These are phyloP conservation scores for Naegleria gruberi DNA, from an alignment of 208 protist species.

Conservation along the genomic window DNA sequence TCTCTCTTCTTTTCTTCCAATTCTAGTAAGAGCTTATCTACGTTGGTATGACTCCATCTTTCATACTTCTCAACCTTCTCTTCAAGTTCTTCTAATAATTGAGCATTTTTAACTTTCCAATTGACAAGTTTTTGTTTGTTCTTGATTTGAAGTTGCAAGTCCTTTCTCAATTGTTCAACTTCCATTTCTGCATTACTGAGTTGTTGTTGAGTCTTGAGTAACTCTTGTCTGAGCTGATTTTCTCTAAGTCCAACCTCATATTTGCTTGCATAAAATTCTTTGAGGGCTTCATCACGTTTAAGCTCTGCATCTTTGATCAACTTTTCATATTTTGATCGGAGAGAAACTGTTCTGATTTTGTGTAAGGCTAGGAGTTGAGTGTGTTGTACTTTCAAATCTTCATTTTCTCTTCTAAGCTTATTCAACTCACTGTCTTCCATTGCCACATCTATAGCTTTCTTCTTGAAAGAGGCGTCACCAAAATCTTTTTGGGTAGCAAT, in stretches of 20 bases:
- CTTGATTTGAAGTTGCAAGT: conserved; percentile 40
- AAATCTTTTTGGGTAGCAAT: conserved; percentile 24
- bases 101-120: conserved; percentile 42
- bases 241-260: conserved; percentile 31
- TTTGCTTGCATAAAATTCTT: conserved; percentile 29
- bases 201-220: conserved; percentile 33
- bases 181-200: conserved; percentile 41
- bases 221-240: conserved; percentile 29
- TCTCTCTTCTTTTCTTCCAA: conserved; percentile 40
- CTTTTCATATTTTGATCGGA: conserved; percentile 22
- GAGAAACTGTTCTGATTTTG: neutral
- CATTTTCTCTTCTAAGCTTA: conserved; percentile 35
- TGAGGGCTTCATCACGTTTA: conserved; percentile 23
- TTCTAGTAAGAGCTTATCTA: conserved; percentile 39
- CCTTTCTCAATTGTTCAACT: conserved; percentile 35
- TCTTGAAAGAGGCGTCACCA: conserved; percentile 33
- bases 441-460: conserved; percentile 35
- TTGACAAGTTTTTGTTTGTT: conserved; percentile 44
- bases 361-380: conserved; percentile 26
- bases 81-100: conserved; percentile 38
- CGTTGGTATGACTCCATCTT: conserved; percentile 32
- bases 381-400: conserved; percentile 30
- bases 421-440: conserved; percentile 38
- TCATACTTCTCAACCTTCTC: conserved; percentile 38
- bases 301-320: conserved; percentile 20